These are phyloP conservation scores for Trichoderma lentiforme DNA, from an alignment of 2,329 filamentous ascomycete species.

Conservation along the genomic window DNA sequence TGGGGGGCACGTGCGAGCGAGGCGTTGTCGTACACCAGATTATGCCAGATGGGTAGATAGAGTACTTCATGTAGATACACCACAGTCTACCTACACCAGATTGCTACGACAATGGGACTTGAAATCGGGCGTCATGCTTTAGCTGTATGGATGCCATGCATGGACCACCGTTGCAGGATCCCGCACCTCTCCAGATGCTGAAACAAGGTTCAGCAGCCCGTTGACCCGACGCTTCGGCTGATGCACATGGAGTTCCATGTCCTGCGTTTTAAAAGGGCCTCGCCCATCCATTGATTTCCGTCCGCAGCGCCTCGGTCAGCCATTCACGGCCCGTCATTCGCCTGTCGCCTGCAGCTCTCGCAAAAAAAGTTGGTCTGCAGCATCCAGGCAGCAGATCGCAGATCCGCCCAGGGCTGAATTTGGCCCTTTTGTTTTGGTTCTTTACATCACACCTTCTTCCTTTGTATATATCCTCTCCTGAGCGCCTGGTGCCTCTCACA, in stretches of 20 bases:
- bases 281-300: not conserved
- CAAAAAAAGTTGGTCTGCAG: slow-evolving; percentile 2
- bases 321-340: not conserved
- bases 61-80: not conserved
- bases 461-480: not conserved
- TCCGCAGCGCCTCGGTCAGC: not conserved
- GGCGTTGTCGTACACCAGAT: not conserved
- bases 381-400: slow-evolving; percentile 18
- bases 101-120: not conserved
- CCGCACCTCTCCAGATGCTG: slow-evolving; percentile 15
- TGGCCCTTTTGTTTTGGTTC: not conserved
- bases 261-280: slow-evolving; percentile 12
- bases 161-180: slow-evolving; percentile 3
- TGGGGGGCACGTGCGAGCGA: not conserved
- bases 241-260: slow-evolving; percentile 6
- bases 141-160: not conserved
- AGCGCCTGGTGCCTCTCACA: not conserved
- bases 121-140: not conserved
- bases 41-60: not conserved
- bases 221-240: slow-evolving; percentile 16
- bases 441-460: not conserved
- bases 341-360: slow-evolving; percentile 12
- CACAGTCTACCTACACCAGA: not conserved
- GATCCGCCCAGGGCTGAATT: slow-evolving; percentile 16
- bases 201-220: slow-evolving; percentile 17